phyloP scores from a whole-genome alignment of 2,329 filamentous ascomycete species.

The Aspergillus sp. region DNA sequence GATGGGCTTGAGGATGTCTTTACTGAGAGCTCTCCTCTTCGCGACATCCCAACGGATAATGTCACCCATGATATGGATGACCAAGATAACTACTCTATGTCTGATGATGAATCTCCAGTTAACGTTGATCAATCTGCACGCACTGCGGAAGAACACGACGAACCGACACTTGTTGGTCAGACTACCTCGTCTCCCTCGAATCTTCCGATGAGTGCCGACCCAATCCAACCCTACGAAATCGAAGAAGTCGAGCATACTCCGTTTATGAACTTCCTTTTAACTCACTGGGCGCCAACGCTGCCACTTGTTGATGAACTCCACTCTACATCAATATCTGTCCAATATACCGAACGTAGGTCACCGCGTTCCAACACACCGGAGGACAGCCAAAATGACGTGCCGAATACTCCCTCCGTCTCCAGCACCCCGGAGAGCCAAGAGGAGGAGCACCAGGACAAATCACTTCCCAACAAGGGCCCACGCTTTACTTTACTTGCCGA shows the following conservation, averaged over 20 bases:
- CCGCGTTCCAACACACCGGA: neutral
- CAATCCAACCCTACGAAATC: conserved; percentile 22
- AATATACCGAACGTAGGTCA: neutral
- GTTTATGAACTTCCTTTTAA: conserved; percentile 4
- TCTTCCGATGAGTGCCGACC: conserved; percentile 6
- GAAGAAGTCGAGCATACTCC: conserved; percentile 19
- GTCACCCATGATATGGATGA: neutral
- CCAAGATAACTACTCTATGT: neutral
- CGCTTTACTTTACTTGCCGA: conserved; percentile 66
- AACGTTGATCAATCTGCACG: neutral
- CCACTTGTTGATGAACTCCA: neutral
- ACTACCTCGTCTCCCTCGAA: conserved; percentile 12
- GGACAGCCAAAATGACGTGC: neutral
- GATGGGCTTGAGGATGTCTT: conserved; percentile 22
- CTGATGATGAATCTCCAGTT: neutral
- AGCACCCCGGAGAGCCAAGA: neutral
- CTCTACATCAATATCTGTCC: neutral
- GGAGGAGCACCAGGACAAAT: neutral
- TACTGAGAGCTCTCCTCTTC: conserved; percentile 4
- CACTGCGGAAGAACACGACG: conserved; percentile 20
- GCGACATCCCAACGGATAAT: neutral
- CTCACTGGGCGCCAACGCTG: conserved; percentile 4
- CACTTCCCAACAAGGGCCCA: conserved; percentile 33
- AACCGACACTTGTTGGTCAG: conserved; percentile 19
- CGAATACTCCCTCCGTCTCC: neutral